Evolutionary conservation across 768 basidiomycete genomes (phyloP).

Genomic region (Flagelloscypha sp.): DNA sequence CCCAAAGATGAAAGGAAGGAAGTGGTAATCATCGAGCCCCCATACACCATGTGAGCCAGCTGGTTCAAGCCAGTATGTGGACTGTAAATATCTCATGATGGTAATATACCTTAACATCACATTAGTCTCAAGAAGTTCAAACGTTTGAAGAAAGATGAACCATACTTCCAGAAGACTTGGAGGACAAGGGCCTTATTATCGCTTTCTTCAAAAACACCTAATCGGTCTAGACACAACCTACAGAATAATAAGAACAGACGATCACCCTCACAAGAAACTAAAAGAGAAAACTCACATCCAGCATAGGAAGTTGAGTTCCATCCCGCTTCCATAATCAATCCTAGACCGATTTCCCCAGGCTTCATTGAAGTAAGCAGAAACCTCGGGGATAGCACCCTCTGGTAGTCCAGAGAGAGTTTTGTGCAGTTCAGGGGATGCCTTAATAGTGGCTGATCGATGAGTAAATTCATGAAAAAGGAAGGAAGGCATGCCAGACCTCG

Average conservation of each 20-base stretch:
- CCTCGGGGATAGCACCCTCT: conserved; percentile 50
- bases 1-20: conserved; percentile 85
- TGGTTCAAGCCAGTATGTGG: conserved; percentile 94
- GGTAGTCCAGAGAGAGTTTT: conserved; percentile 48
- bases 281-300: conserved; percentile 65
- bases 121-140: conserved; percentile 2
- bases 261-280: not conserved
- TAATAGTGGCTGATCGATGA: conserved; percentile 3
- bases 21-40: conserved; percentile 96
- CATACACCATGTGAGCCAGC: conserved; percentile 99
- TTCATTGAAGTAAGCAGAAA: conserved; percentile 76
- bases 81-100: conserved; percentile 81
- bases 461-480: conserved; percentile 1
- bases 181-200: conserved; percentile 76
- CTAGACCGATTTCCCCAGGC: conserved; percentile 87
- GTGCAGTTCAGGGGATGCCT: conserved; percentile 57
- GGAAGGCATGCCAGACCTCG: conserved; percentile 40
- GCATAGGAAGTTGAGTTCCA: conserved; percentile 96
- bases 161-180: conserved; percentile 82
- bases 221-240: conserved; percentile 74
- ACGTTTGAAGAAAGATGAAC: not conserved
- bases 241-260: conserved; percentile 1
- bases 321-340: conserved; percentile 99
- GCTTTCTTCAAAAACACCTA: conserved; percentile 51
- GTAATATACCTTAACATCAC: conserved; percentile 45